Evolutionary conservation across 495 filamentous ascomycete species (phyloP).

Genomic region (Aspergillus taichungensis): DNA sequence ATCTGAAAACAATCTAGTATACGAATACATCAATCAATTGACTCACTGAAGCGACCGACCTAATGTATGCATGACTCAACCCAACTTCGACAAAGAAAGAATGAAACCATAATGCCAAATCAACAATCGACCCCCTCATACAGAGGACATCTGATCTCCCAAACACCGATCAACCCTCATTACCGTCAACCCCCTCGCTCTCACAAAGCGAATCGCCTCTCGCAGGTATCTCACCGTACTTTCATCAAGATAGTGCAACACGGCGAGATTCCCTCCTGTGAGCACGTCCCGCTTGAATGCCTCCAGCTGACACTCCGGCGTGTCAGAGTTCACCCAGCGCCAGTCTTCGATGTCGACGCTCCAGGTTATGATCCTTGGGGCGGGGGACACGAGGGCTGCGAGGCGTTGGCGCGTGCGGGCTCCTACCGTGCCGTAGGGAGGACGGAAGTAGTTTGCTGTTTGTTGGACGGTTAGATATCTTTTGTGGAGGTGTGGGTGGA

Average conservation of each 20-base stretch:
- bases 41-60: too few relatives aligned
- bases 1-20: too few relatives aligned
- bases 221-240: conserved; percentile 58
- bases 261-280: conserved; percentile 61
- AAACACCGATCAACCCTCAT: conserved; percentile 78
- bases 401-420: conserved; percentile 61
- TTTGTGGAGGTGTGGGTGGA: not conserved
- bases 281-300: conserved; percentile 62
- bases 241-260: conserved; percentile 68
- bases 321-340: conserved; percentile 55
- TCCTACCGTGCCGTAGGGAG: conserved; percentile 68
- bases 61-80: too few relatives aligned
- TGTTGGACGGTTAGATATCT: not conserved
- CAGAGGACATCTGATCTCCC: conserved; percentile 43
- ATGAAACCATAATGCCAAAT: too few relatives aligned
- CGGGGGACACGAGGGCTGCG: conserved; percentile 33
- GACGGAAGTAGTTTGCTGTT: conserved; percentile 58
- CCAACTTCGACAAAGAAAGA: too few relatives aligned
- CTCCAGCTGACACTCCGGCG: conserved; percentile 66
- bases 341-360: conserved; percentile 74
- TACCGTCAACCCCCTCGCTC: conserved; percentile 53
- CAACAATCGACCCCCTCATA: too few relatives aligned
- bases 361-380: conserved; percentile 61
- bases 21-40: too few relatives aligned
- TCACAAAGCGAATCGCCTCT: conserved; percentile 62